phyloP scores from a whole-genome alignment of 345 rosid species.

The Geranium rotundifolium region DNA sequence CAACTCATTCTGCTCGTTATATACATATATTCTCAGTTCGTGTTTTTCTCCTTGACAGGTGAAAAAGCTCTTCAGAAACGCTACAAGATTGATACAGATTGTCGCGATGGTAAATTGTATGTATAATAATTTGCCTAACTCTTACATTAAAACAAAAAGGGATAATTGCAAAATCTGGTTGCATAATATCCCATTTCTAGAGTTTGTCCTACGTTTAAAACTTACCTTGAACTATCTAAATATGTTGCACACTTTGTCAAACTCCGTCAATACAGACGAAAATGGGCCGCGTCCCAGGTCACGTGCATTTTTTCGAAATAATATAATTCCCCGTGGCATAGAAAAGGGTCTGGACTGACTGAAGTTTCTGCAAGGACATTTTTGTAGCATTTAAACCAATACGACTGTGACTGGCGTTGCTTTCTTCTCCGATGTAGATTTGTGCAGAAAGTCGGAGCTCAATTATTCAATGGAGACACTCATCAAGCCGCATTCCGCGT shows the following conservation, averaged over 20 bases:
- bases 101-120: constrained; percentile 48
- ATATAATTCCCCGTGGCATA: no score
- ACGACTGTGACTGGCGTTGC: neutral
- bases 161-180: no score
- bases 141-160: no score
- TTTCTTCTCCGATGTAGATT: constrained; percentile 39
- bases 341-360: neutral
- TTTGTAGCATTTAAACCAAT: no score
- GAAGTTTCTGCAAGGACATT: neutral
- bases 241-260: no score
- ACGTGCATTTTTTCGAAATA: no score
- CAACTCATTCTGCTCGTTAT: neutral
- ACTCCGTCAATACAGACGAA: no score
- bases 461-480: constrained; percentile 71
- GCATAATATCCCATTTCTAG: no score
- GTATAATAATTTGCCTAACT: constrained; percentile 5
- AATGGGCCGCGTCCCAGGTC: no score
- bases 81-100: constrained; percentile 54
- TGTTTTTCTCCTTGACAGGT: constrained; percentile 28
- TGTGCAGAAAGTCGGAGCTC: constrained; percentile 56
- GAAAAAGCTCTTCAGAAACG: constrained; percentile 44
- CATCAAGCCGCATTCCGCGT: constrained; percentile 77
- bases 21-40: no score
- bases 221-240: no score
- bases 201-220: no score